Conservation (phyloP, 331 rosid species). For the Telfairia occidentalis region DNA sequence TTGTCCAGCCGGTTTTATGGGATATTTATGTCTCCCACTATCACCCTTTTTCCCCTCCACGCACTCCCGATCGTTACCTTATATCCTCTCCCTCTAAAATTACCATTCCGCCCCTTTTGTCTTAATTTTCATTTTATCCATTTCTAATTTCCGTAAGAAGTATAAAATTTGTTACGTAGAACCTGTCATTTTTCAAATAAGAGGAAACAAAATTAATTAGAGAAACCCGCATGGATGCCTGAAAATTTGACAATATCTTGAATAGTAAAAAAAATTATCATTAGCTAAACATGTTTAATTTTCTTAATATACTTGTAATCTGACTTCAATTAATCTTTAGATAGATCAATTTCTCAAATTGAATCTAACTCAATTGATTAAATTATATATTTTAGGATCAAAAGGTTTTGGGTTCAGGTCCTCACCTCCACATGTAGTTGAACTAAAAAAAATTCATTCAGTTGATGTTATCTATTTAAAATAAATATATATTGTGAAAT, state of each 20-base stretch:
- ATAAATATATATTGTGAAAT: too few relatives aligned
- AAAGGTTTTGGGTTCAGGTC: too few relatives aligned
- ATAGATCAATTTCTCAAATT: too few relatives aligned
- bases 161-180: not conserved
- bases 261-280: not conserved
- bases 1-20: conserved; percentile 14
- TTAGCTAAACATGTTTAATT: not conserved
- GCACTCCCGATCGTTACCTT: conserved; percentile 25
- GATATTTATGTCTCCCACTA: conserved; percentile 17
- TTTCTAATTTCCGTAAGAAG: too few relatives aligned
- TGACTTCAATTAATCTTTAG: not conserved
- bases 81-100: conserved; percentile 1
- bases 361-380: too few relatives aligned
- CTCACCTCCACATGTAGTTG: too few relatives aligned
- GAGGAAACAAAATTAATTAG: too few relatives aligned
- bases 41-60: conserved; percentile 42
- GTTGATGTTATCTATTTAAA: too few relatives aligned
- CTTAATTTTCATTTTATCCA: not conserved
- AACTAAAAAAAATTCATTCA: too few relatives aligned
- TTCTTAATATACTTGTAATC: not conserved
- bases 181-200: not conserved
- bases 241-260: not conserved
- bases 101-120: not conserved
- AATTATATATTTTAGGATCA: too few relatives aligned
- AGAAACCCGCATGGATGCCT: too few relatives aligned